These are phyloP conservation scores for Citropsis articulata DNA, from an alignment of 345 rosid genomes.

Conservation along the genomic window DNA sequence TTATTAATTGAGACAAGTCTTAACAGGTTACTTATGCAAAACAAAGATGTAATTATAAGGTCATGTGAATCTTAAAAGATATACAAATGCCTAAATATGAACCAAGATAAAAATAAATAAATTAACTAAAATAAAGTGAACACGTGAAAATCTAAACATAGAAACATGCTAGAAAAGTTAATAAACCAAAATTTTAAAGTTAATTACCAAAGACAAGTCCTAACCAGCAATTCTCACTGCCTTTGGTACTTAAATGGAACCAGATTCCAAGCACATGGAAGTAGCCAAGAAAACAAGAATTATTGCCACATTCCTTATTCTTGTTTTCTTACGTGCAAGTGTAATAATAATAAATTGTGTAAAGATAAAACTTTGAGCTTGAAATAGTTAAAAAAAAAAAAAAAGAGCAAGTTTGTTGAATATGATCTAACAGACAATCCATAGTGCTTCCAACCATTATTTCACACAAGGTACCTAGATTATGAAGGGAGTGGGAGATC, in stretches of 20 bases:
- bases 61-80: no score
- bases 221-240: neutral
- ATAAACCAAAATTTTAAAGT: neutral
- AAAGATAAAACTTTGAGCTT: constrained; percentile 1
- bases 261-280: neutral
- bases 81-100: no score
- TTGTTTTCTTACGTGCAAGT: neutral
- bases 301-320: neutral
- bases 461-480: constrained; percentile 8
- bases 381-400: neutral
- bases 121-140: no score
- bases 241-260: neutral
- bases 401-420: constrained; percentile 8
- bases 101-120: no score
- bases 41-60: no score
- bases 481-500: constrained; percentile 20
- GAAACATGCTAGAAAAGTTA: neutral
- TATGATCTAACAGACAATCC: constrained; percentile 12
- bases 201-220: neutral
- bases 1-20: no score
- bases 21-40: no score
- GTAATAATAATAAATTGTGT: neutral
- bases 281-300: constrained; percentile 7
- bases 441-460: constrained; percentile 29
- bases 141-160: no score